Base-by-base conservation (phyloP, 352 stramenopile species). In the Pythium pyrilobum region DNA sequence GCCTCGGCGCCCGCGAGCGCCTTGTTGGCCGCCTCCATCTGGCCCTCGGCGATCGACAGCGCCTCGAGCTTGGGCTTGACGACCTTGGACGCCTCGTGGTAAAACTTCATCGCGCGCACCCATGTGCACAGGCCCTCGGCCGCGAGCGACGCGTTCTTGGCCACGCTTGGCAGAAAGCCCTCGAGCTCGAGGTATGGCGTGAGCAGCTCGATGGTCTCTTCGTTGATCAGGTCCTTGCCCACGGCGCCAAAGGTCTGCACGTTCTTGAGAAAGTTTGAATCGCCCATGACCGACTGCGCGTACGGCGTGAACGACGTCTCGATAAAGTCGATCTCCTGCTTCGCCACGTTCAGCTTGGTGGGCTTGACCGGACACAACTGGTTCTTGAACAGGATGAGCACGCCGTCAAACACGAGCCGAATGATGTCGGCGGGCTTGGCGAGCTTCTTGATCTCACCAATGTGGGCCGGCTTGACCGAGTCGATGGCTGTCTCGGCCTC, bases 1-100 rank as follows among this genome's bases (percentile, higher is more conserved):
- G 71, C 52, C 57, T 99, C 95, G 11, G 96, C 96, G n/a, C 81
- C 88, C 7, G 83, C 85, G 3, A 99, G 68, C 20, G 91, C 94
- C 61, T 98, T 98, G 61, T 99, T 98, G 0, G 97, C 97, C 7
- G 93, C 93, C 51, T 99, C 93, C 89, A 99, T 98, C 58, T 99
- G 90, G 0, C 86, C 92, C 73, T 98, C 93, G 2, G 96, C 96
- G 25, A 99, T 96, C 39, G 82, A 87, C 11, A 99, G 80, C 21
- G 96, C 96, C 66, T 99, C 97, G 3, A 99, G 81, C 68, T 99
- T 99, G 9, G 97, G 97, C 64, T 99, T 99, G 13, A 99, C 96
- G 56, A 99, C 97, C 67, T 98, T 99, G 23, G 92, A 98, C 1
- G 96, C 97, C 65, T 98, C 91, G 69, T 99, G 96, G 73, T 99